Conservation (phyloP, 768 basidiomycete species). For the Udeniomyces megalosporus region DNA sequence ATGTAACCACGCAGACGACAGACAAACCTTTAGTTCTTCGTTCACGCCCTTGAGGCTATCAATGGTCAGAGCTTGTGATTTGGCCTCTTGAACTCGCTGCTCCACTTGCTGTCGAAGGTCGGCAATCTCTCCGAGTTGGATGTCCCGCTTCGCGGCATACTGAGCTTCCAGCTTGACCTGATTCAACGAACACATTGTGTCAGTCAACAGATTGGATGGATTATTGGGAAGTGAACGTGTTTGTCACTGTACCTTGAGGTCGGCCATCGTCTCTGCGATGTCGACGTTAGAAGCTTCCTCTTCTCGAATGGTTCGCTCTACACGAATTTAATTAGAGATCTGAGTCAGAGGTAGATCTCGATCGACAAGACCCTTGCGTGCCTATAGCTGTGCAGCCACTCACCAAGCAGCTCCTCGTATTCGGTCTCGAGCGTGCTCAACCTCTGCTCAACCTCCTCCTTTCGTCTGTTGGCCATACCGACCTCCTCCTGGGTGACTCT, state of each 20-base stretch:
- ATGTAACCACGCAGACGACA: too few relatives aligned
- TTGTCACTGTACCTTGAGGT: slow-evolving; percentile 61
- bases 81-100: slow-evolving; percentile 62
- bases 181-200: not conserved
- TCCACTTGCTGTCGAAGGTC: slow-evolving; percentile 87
- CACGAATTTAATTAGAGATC: not conserved
- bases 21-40: slow-evolving; percentile 82
- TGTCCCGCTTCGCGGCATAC: slow-evolving; percentile 80
- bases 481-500: slow-evolving; percentile 83
- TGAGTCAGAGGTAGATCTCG: not conserved
- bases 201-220: not conserved
- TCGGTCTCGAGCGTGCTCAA: slow-evolving; percentile 70
- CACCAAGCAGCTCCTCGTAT: slow-evolving; percentile 91
- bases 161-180: slow-evolving; percentile 89
- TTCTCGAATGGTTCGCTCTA: slow-evolving; percentile 82
- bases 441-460: slow-evolving; percentile 74
- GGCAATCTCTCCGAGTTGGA: slow-evolving; percentile 62
- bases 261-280: slow-evolving; percentile 65
- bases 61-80: slow-evolving; percentile 64
- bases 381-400: too few relatives aligned
- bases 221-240: slow-evolving; percentile 22
- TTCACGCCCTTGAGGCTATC: slow-evolving; percentile 91
- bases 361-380: not conserved
- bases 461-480: slow-evolving; percentile 60
- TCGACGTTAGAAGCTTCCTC: slow-evolving; percentile 74